These are phyloP conservation scores for Juncus inflexus DNA, from an alignment of 176 grass and related monocot species.

Conservation along the genomic window DNA sequence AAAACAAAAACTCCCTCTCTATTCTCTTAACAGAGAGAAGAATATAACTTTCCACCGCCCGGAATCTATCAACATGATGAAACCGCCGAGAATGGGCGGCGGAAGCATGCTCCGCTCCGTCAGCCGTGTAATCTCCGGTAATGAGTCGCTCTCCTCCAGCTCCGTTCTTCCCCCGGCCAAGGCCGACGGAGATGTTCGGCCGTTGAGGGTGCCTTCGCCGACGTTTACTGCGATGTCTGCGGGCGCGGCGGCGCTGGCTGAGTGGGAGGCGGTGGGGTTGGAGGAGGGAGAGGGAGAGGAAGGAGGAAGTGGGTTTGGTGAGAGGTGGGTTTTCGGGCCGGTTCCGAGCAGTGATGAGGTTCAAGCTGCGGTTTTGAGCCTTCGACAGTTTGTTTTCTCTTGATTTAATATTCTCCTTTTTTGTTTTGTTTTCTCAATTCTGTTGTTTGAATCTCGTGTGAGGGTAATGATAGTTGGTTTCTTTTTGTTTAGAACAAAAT, in stretches of 20 bases:
- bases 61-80: slow-evolving; percentile 29
- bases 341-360: slow-evolving; percentile 61
- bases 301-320: background rate
- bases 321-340: slow-evolving; percentile 31
- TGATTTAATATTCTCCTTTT: slow-evolving; percentile 3
- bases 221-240: slow-evolving; percentile 13
- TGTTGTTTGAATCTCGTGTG: too few relatives aligned
- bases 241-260: background rate
- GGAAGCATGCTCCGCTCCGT: slow-evolving; percentile 38
- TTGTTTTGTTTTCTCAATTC: too few relatives aligned
- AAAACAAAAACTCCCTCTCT: too few relatives aligned
- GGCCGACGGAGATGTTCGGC: background rate
- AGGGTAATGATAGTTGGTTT: background rate
- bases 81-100: slow-evolving; percentile 26
- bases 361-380: slow-evolving; percentile 51
- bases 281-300: background rate
- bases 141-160: slow-evolving; percentile 9
- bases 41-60: too few relatives aligned
- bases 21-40: too few relatives aligned
- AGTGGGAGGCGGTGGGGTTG: background rate
- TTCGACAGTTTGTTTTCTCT: slow-evolving; percentile 51
- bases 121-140: slow-evolving; percentile 18
- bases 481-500: background rate
- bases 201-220: slow-evolving; percentile 30
- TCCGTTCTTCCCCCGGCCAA: slow-evolving; percentile 22